Percentiles rank a stretch among this genome's conserved stretches.
Evolutionary conservation across 169 alveolate species (phyloP).

Genomic region (Plasmodium reichenowi): DNA sequence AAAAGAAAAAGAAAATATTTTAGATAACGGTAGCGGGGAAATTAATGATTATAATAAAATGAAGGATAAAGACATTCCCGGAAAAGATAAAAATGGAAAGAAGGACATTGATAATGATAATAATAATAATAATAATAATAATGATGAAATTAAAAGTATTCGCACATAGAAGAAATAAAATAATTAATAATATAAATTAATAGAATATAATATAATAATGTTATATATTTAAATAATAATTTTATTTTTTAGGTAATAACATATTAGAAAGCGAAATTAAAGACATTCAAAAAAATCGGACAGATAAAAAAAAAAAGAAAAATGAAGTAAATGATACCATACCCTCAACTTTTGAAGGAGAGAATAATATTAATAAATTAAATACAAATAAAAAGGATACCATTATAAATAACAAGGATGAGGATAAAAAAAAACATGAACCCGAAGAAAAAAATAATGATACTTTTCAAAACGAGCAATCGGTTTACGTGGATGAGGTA

Average conservation of each 20-base stretch:
- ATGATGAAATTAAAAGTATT: no score
- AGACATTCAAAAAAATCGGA: conserved; percentile 8
- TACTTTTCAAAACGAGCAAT: not conserved
- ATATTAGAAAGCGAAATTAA: no score
- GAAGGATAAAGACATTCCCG: not conserved
- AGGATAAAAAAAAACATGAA: not conserved
- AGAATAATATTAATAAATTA: not conserved
- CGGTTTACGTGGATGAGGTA: not conserved
- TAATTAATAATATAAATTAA: no score
- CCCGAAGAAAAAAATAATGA: not conserved
- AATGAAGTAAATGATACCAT: conserved; percentile 16
- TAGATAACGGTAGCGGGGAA: not conserved
- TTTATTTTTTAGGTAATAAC: no score
- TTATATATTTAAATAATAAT: no score
- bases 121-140: not conserved
- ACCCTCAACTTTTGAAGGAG: not conserved
- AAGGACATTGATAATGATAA: not conserved
- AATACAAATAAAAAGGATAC: conserved; percentile 5
- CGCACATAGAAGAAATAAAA: no score
- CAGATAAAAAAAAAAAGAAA: conserved; percentile 22
- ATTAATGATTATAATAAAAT: not conserved
- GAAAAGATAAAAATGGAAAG: not conserved
- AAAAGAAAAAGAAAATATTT: no score
- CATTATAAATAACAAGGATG: conserved; percentile 1
- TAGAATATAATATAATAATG: no score